phyloP scores from a whole-genome alignment of 768 basidiomycete genomes.

The Hemileccinum impolitum region DNA sequence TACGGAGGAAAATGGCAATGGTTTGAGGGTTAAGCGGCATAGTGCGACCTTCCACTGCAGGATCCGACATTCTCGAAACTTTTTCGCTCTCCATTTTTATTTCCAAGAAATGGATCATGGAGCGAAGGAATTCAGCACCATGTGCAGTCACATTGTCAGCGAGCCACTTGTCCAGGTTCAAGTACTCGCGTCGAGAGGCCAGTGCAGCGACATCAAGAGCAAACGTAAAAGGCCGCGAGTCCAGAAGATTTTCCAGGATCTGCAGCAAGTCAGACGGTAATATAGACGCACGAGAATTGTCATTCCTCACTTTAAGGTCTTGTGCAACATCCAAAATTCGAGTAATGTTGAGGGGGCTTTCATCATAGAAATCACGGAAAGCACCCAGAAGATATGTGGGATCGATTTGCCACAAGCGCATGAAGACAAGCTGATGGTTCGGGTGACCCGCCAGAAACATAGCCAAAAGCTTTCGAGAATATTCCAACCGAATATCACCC shows the following conservation, averaged over 20 bases:
- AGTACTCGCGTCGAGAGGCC: constrained; percentile 88
- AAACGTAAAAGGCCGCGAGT: constrained; percentile 84
- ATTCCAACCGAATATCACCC: constrained; percentile 85
- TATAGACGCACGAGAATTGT: not conserved
- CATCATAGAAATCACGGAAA: constrained; percentile 88
- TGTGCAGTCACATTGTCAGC: constrained; percentile 81
- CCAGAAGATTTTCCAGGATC: constrained; percentile 91
- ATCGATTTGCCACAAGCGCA: constrained; percentile 92
- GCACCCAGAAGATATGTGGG: constrained; percentile 83
- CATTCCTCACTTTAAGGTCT: constrained; percentile 74
- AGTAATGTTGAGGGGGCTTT: constrained; percentile 90
- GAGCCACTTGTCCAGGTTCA: constrained; percentile 97
- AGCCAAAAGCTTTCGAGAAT: constrained; percentile 77
- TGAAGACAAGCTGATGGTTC: constrained; percentile 95
- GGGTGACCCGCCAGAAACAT: constrained; percentile 93
- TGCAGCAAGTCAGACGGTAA: constrained; percentile 27
- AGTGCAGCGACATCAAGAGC: constrained; percentile 92
- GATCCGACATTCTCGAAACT: constrained; percentile 68
- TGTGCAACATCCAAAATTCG: constrained; percentile 93
- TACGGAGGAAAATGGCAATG: constrained; percentile 88
- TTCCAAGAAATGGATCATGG: constrained; percentile 85
- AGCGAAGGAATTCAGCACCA: constrained; percentile 81
- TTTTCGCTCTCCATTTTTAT: constrained; percentile 93
- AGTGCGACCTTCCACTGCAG: constrained; percentile 72
- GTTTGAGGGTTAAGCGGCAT: constrained; percentile 86